phyloP scores from a whole-genome alignment of 1,284 basidiomycete species.

The Lignosus rhinocerotis region DNA sequence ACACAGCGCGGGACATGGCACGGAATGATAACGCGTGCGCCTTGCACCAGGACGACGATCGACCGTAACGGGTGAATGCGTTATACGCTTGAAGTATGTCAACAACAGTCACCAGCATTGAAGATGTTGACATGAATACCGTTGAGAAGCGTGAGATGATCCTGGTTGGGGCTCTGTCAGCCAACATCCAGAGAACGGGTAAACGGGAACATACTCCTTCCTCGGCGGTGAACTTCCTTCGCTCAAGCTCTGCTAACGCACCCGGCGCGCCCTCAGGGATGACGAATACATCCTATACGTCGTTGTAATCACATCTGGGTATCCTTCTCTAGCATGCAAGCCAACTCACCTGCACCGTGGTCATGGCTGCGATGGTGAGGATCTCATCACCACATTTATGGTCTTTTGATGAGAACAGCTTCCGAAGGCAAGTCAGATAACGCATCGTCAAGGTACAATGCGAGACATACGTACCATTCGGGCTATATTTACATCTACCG shows the following conservation, averaged over 20 bases:
- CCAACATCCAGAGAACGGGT: not conserved
- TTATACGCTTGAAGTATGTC: conserved; percentile 71
- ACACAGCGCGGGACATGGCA: conserved; percentile 88
- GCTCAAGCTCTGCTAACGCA: conserved; percentile 85
- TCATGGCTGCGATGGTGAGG: conserved; percentile 95
- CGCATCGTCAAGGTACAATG: conserved; percentile 18
- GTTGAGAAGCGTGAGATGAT: conserved; percentile 90
- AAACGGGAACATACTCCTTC: conserved; percentile 74
- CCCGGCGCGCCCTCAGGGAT: conserved; percentile 84
- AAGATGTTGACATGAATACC: conserved; percentile 45
- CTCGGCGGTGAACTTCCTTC: conserved; percentile 94
- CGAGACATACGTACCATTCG: conserved; percentile 59
- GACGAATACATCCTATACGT: conserved; percentile 77
- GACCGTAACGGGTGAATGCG: conserved; percentile 84
- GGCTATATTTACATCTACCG: conserved; percentile 74
- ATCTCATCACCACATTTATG: conserved; percentile 92
- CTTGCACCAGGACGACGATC: conserved; percentile 88
- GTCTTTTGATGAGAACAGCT: conserved; percentile 86
- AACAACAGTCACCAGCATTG: not conserved
- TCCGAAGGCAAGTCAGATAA: not conserved
- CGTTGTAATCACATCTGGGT: not conserved
- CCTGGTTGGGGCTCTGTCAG: conserved; percentile 45
- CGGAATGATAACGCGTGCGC: conserved; percentile 91
- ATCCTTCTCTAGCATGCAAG: not conserved
- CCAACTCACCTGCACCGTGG: conserved; percentile 71